Base-by-base conservation (phyloP, 2,329 filamentous ascomycete genomes). In the Aspergillus sp. region DNA sequence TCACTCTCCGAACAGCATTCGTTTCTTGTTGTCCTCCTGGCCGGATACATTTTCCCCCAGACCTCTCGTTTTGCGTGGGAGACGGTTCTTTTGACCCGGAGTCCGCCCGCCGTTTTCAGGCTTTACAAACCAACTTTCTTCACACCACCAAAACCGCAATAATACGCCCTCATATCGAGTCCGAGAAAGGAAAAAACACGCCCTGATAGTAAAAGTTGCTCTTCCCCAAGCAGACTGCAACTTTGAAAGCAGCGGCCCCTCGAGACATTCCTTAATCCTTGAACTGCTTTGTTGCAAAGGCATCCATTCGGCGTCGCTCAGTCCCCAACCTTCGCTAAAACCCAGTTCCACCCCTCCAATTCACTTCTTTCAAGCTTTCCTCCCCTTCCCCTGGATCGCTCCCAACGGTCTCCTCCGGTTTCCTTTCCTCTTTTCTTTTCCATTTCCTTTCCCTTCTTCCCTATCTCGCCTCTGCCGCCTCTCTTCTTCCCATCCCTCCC, bases 291-390 rank as follows among this genome's bases (percentile, higher is more conserved):
- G 57, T 64, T 52, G 57, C 45, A 55, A 31, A 31, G 61, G 55
- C 59, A 58, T 64, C 56, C 43, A 44, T 49, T 31, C 35, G 54
- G 49, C 52, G 45, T 23, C 23, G 60, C 55, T 59, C 48, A 52
- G 56, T 61, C 27, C 54, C 58, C 57, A 50, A 62, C 59, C 51
- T 63, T 64, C 61, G 57, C 59, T 63, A 60, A 63, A 62, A 59
- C 44, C 44, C 57, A 48, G 53, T 49, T 51, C 56, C 58, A 57
- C 46, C 52, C 58, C 57, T 58, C 52, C 40, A 55, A 53, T 58
- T 59, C 56, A 47, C 41, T 45, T 50, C 52, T 55, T 44, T 56
- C 56, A 52, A 56, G 44, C 41, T 56, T 55, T 55, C 53, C 41
- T 57, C 46, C 52, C 40, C 47, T 53, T 45, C 45, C 52, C 53